A percentile compares a stretch with the other conserved stretches of the same genome.
These are phyloP conservation scores for Zostera marina DNA, from an alignment of 116 monocot species.

Conservation along the genomic window DNA sequence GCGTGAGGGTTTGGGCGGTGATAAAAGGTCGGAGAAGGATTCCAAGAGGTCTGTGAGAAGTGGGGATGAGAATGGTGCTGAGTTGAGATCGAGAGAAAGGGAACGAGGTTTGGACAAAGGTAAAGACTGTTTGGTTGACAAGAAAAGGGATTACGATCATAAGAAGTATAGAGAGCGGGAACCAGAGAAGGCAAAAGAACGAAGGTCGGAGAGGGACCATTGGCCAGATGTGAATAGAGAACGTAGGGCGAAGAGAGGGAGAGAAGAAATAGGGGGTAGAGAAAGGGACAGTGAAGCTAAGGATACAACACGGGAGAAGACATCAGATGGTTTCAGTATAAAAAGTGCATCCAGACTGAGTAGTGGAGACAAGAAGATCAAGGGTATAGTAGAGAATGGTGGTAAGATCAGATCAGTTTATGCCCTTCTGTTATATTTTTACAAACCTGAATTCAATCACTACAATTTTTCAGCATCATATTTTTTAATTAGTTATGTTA, in stretches of 20 bases:
- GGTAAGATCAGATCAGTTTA: slow-evolving; percentile 17
- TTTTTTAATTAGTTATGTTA: too few relatives aligned
- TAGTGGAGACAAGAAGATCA: not conserved
- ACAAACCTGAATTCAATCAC: not conserved
- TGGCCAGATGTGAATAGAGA: not conserved
- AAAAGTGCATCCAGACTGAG: slow-evolving; percentile 10
- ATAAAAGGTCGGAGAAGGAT: slow-evolving; percentile 23
- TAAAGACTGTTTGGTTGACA: slow-evolving; percentile 3
- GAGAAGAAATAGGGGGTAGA: not conserved
- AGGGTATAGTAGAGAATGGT: slow-evolving; percentile 7
- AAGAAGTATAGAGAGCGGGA: slow-evolving; percentile 7
- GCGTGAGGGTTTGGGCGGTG: slow-evolving; percentile 9
- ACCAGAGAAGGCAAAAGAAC: slow-evolving; percentile 6
- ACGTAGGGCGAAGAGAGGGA: not conserved
- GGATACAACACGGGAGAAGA: slow-evolving; percentile 18
- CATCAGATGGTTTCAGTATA: slow-evolving; percentile 13
- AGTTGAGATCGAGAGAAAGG: slow-evolving; percentile 4
- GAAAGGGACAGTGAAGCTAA: slow-evolving; percentile 4
- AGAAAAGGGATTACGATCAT: not conserved
- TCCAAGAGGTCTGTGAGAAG: slow-evolving; percentile 10
- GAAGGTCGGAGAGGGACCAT: slow-evolving; percentile 5
- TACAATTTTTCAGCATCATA: not conserved
- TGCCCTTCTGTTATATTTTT: not conserved
- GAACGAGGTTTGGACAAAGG: slow-evolving; percentile 11
- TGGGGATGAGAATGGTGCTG: slow-evolving; percentile 3